Conservation (phyloP, 2,329 filamentous ascomycete species). For the Paradendryphiella salina region DNA sequence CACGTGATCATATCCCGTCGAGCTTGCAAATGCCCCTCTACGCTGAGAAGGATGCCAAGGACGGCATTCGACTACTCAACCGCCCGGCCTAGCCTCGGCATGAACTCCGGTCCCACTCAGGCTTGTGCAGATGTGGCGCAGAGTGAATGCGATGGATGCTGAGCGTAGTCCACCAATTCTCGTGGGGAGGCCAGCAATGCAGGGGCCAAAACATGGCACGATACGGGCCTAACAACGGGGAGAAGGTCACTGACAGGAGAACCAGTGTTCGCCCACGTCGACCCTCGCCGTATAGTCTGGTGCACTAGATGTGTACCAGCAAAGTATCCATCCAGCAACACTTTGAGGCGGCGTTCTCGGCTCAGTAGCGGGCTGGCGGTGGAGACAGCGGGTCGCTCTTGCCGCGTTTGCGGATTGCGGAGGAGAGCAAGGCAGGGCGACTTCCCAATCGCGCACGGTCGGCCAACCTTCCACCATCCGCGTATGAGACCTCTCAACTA, state of each 20-base stretch:
- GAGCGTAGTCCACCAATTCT: conserved; percentile 1
- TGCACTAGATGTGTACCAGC: neutral
- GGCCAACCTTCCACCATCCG: conserved; percentile 16
- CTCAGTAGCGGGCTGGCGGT: conserved; percentile 12
- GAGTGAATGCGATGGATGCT: neutral
- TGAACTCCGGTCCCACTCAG: neutral
- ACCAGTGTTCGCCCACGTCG: neutral
- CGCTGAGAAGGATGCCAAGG: neutral
- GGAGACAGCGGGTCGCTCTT: conserved; percentile 30
- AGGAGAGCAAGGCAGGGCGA: conserved; percentile 25
- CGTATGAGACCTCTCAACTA: conserved; percentile 7
- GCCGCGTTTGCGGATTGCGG: conserved; percentile 31
- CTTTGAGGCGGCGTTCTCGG: conserved; percentile 9
- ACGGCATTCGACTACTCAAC: neutral
- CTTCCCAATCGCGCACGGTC: conserved; percentile 28
- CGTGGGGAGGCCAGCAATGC: neutral
- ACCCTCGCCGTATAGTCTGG: neutral
- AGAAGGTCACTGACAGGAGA: neutral
- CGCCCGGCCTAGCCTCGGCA: neutral
- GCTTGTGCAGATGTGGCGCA: conserved; percentile 5
- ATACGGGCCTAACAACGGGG: neutral
- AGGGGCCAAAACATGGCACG: conserved; percentile 12
- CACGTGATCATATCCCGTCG: neutral
- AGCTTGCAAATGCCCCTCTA: neutral
- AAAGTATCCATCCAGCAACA: neutral